A percentile compares a stretch with the other conserved stretches of the same genome.
phyloP scores from a whole-genome alignment of 2,329 filamentous ascomycete genomes.

The Simplicillium sp. region DNA sequence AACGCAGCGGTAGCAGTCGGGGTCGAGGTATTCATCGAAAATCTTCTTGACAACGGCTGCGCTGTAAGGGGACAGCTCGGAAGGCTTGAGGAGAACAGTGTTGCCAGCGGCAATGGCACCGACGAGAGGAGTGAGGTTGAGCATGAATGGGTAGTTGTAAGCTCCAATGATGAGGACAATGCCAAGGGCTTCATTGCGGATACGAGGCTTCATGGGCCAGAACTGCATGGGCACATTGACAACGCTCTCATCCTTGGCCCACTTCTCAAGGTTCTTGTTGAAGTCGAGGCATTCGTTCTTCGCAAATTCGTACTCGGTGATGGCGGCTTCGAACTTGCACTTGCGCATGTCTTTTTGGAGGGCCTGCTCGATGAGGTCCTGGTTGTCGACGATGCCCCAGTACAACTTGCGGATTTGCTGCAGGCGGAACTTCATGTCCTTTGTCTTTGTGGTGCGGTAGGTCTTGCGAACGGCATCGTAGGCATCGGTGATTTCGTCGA shows the following conservation, averaged over 20 bases:
- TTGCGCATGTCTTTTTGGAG: constrained; percentile 72
- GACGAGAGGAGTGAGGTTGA: constrained; percentile 68
- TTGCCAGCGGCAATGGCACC: constrained; percentile 91
- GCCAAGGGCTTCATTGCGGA: constrained; percentile 83
- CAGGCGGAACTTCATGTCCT: constrained; percentile 70
- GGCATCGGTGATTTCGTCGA: constrained; percentile 55
- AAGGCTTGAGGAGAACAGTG: constrained; percentile 83
- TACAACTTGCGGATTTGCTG: constrained; percentile 88
- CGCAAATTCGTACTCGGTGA: constrained; percentile 70
- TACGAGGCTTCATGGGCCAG: constrained; percentile 60
- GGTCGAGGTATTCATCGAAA: constrained; percentile 66
- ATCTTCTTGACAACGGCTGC: constrained; percentile 76
- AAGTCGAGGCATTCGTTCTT: constrained; percentile 74
- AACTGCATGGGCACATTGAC: constrained; percentile 60
- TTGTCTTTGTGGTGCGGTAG: constrained; percentile 75
- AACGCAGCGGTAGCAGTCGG: constrained; percentile 63
- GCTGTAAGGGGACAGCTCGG: constrained; percentile 67
- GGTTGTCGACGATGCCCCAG: constrained; percentile 80
- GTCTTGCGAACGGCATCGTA: constrained; percentile 53
- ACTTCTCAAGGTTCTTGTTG: constrained; percentile 68
- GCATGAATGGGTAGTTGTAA: constrained; percentile 88
- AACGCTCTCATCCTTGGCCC: constrained; percentile 72
- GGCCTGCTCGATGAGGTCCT: constrained; percentile 63
- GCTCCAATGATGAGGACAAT: constrained; percentile 77
- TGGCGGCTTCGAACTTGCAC: constrained; percentile 60